Base-by-base conservation (phyloP, 1,139 yeast species). In the Hansenula anomala region DNA sequence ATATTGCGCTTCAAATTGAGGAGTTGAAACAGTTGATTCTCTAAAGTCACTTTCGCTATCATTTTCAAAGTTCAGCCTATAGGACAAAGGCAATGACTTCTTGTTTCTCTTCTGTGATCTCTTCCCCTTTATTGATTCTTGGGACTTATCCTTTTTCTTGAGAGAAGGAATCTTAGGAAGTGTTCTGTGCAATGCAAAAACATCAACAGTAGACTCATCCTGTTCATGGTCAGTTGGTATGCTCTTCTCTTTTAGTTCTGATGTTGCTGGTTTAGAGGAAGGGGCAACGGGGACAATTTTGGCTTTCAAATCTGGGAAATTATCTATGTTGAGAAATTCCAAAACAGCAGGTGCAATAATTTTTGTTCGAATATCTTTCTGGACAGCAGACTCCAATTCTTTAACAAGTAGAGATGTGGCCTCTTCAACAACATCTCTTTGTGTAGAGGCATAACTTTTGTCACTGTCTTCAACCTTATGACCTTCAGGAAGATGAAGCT, bases 311-410 rank as follows among this genome's bases (percentile, higher is more conserved):
- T 68, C 69, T 1, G 85, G 80, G 51, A 78, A 82, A 36, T 74
- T 73, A 4, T 74, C 76, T 34, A 78, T 82, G 43, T 75, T 73
- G 46, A 88, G 67, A 16, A 74, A 63, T 26, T 80, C 83, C 39
- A 84, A 68, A 15, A 88, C 74, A 2, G 73, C 70, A 0, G 95
- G 90, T 0, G 88, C 90, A 27, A 86, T 73, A 6, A 85, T 65
- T 47, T 89, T 75, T 52, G 81, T 92, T 51, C 87, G 69, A 27
- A 88, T 75, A 60, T 88, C 96, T 45, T 83, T 81, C 28, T 79
- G 64, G 37, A 88, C 60, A 38, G 81, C 78, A 6, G 69, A 64
- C 46, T 76, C 77, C 39, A 88, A 70, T 46, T 88, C 96, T 42
- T 74, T 75, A 27, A 80, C 59, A 32, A 88, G 64, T 45, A 74